phyloP scores from a whole-genome alignment of 2,329 filamentous ascomycete genomes.

The Tolypocladium tropicale region DNA sequence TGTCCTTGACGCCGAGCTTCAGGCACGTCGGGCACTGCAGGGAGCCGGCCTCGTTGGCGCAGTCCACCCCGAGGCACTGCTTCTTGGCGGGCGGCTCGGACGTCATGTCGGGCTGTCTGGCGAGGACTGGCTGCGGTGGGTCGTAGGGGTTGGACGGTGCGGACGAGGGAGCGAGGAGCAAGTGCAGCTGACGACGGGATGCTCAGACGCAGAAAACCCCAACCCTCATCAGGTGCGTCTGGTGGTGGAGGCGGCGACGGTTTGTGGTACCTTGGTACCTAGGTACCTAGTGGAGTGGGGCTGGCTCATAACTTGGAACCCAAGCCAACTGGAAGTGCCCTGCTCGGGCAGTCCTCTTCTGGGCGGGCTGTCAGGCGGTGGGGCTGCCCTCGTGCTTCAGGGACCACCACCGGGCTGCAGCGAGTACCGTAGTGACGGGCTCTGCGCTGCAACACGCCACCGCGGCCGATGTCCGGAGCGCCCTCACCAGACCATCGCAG shows the following conservation, averaged over 20 bases:
- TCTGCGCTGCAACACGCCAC: not conserved
- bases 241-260: no score
- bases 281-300: no score
- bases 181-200: not conserved
- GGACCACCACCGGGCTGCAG: not conserved
- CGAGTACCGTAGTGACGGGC: no score
- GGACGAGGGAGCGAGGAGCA: not conserved
- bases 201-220: not conserved
- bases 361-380: not conserved
- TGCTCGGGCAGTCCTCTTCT: no score
- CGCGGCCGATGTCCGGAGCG: not conserved
- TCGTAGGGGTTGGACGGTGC: no score
- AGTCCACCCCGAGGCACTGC: constrained; percentile 74
- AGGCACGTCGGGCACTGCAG: constrained; percentile 93
- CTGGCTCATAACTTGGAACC: no score
- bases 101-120: constrained; percentile 31
- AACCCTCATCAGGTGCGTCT: no score
- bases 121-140: not conserved
- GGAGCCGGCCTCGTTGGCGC: constrained; percentile 73
- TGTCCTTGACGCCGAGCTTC: constrained; percentile 77
- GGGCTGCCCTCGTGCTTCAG: not conserved
- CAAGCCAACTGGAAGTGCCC: no score
- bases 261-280: no score
- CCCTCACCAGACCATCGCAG: not conserved
- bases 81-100: constrained; percentile 44